Percentiles rank a stretch among this genome's conserved stretches.
These are phyloP conservation scores for Casaregolazyma lundiana DNA, from an alignment of 1,139 yeast species.

Conservation along the genomic window DNA sequence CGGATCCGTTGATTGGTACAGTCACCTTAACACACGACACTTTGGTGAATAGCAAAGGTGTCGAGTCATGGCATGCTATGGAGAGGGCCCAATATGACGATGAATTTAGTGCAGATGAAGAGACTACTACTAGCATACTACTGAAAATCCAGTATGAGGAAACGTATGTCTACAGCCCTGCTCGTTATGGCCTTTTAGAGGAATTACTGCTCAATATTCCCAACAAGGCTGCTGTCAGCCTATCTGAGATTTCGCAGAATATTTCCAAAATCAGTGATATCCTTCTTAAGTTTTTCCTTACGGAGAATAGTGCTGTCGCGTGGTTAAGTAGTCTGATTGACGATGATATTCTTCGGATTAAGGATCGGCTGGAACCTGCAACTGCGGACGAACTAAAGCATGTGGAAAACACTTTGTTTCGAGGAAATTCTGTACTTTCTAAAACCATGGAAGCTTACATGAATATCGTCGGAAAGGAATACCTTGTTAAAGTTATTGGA, in stretches of 20 bases:
- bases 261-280: conserved; percentile 37
- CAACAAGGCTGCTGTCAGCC: conserved; percentile 20
- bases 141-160: conserved; percentile 52
- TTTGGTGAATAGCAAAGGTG: conserved; percentile 15
- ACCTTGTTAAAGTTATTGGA: conserved; percentile 69
- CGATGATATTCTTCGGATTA: conserved; percentile 40
- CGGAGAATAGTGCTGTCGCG: conserved; percentile 47
- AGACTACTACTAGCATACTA: conserved; percentile 32
- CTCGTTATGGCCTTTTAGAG: conserved; percentile 56
- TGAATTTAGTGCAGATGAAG: not conserved
- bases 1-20: conserved; percentile 32
- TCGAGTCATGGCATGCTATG: conserved; percentile 23
- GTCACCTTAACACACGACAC: conserved; percentile 18
- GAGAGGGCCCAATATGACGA: conserved; percentile 4
- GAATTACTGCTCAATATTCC: conserved; percentile 18
- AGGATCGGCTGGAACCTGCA: conserved; percentile 18
- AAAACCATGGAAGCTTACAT: conserved; percentile 76
- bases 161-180: conserved; percentile 56
- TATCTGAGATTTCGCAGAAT: conserved; percentile 45
- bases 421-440: conserved; percentile 80
- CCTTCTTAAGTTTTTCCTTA: conserved; percentile 26
- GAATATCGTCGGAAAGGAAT: conserved; percentile 72
- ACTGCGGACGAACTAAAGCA: conserved; percentile 18
- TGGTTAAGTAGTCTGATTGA: conserved; percentile 71
- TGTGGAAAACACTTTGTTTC: conserved; percentile 63